These are phyloP conservation scores for Jaapia argillacea DNA, from an alignment of 768 basidiomycete species.

Conservation along the genomic window DNA sequence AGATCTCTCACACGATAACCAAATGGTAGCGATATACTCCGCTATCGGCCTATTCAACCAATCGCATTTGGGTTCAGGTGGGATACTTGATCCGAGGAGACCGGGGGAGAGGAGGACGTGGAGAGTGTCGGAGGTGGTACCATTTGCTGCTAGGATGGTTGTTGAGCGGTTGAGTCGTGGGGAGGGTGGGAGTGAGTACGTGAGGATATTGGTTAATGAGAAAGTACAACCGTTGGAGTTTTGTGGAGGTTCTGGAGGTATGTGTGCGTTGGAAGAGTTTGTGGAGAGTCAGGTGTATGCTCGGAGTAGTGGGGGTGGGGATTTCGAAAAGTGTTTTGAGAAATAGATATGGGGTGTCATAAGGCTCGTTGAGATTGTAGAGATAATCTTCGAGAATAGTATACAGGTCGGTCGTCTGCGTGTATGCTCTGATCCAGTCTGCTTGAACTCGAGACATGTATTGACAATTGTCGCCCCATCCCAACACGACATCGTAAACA, in stretches of 20 bases:
- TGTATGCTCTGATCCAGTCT: too few species aligned
- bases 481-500: too few species aligned
- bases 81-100: slow-evolving; percentile 14
- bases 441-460: too few species aligned
- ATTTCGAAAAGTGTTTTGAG: slow-evolving; percentile 48
- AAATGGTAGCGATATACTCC: slow-evolving; percentile 70
- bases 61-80: too few species aligned
- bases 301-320: slow-evolving; percentile 55
- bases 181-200: slow-evolving; percentile 35
- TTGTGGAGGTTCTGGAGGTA: slow-evolving; percentile 40
- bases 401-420: too few species aligned
- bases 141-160: slow-evolving; percentile 69
- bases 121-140: slow-evolving; percentile 50
- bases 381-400: too few species aligned
- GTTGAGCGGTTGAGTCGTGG: slow-evolving; percentile 59
- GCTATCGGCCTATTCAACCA: slow-evolving; percentile 37
- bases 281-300: slow-evolving; percentile 66
- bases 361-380: too few species aligned
- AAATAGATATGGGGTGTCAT: too few species aligned
- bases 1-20: slow-evolving; percentile 83
- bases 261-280: slow-evolving; percentile 60
- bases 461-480: too few species aligned
- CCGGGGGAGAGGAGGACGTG: slow-evolving; percentile 26
- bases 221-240: slow-evolving; percentile 53
- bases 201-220: slow-evolving; percentile 76